Evolutionary conservation across 331 rosid genomes (phyloP), one percentile per base, ranked within the genome.

Genomic region (Cydonia oblonga): DNA sequence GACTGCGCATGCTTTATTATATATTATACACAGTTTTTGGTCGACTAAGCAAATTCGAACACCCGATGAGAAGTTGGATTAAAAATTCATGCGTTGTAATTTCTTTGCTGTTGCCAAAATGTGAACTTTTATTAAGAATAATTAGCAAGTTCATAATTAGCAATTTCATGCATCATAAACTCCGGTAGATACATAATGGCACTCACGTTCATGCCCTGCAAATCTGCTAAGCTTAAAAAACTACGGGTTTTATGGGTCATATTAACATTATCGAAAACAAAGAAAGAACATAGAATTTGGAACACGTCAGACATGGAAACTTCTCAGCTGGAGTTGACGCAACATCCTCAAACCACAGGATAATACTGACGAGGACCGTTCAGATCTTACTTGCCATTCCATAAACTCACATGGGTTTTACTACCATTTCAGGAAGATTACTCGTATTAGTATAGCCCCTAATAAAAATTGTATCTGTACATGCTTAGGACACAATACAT

Each of bases 291-390:
- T 26, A 19, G 22, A 4, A 19, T 64, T 26, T 11, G 42, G 19
- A 35, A 11, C 57, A 59, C 28, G 57, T 16, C 38, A 5, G 28
- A 40, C 18, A 18, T 70, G 33, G 65, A 70, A 70, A 52, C 13
- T 23, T 70, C 74, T 57, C 66, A 24, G 54, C 75, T 60, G 76
- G 68, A 59, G 42, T 23, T 35, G 66, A 57, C 56, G 23, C 75
- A 57, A 16, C 75, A 10, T 71, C 75, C 75, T 29, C 75, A 23
- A 40, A 38, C 9, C 40, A 40, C 40, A 11, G 9, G 57, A 23
- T n/a, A n/a, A 38, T 25, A 10, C 68, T 25, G 67, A 30, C 68
- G 23, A 40, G 28, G 56, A 71, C 28, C 12, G 40, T 40, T 59
- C 68, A 12, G 7, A 20, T 40, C 26, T 13, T 59, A 26, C 59